Percentiles rank a stretch among this genome's conserved stretches.
These are phyloP conservation scores for Dorcoceras hygrometricum DNA, from an alignment of 257 asterid species.

Conservation along the genomic window DNA sequence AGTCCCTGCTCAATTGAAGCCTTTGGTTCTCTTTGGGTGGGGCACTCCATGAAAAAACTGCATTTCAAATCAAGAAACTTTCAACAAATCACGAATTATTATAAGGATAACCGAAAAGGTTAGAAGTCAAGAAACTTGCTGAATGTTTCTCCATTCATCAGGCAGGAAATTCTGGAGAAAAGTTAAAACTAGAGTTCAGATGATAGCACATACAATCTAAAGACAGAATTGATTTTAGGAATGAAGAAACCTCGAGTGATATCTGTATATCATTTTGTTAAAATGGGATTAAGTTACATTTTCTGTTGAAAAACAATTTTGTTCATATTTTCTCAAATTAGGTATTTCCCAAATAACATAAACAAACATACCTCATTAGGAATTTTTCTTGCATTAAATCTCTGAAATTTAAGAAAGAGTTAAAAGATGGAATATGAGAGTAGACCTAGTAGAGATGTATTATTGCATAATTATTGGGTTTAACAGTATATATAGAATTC, in stretches of 20 bases:
- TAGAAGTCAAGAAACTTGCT: not conserved
- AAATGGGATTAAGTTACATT: too few species aligned
- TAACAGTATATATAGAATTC: not conserved
- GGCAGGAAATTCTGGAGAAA: constrained; percentile 2
- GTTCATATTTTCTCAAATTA: not conserved
- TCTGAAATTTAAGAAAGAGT: not conserved
- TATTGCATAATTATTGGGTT: too few species aligned
- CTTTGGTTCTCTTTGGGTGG: constrained; percentile 58
- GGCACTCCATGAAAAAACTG: constrained; percentile 63
- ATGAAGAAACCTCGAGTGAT: too few species aligned
- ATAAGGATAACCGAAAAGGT: too few species aligned
- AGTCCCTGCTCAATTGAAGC: constrained; percentile 41
- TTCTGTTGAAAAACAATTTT: too few species aligned
- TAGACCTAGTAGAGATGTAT: not conserved
- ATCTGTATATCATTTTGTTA: too few species aligned
- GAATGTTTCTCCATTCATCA: not conserved
- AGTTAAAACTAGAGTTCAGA: not conserved
- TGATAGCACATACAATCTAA: not conserved
- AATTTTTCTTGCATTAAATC: not conserved
- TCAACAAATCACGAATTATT: not conserved
- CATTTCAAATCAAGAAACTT: constrained; percentile 16
- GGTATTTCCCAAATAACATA: not conserved
- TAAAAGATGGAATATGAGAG: not conserved
- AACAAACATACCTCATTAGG: not conserved
- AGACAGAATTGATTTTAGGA: too few species aligned